A percentile compares a stretch with the other conserved stretches of the same genome.
Conservation (phyloP, 2,329 filamentous ascomycete genomes). For the Colletotrichum sp. region DNA sequence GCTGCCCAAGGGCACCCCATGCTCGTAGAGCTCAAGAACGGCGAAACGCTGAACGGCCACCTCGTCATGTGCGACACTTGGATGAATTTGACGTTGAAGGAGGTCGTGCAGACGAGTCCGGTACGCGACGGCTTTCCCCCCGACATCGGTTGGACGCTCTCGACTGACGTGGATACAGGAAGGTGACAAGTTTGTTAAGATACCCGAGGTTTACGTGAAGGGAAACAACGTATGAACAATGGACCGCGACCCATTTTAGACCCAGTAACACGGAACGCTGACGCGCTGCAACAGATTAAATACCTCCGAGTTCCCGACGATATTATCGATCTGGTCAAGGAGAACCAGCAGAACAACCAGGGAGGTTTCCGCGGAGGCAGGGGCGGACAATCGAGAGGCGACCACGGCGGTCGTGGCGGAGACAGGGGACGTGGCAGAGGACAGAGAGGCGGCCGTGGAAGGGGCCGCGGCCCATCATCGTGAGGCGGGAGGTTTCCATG, state of each 20-base stretch:
- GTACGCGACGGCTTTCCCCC: slow-evolving; percentile 42
- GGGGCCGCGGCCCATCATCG: slow-evolving; percentile 15
- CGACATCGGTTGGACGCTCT: not conserved
- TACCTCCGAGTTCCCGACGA: slow-evolving; percentile 96
- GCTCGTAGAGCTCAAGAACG: slow-evolving; percentile 96
- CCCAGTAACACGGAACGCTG: not conserved
- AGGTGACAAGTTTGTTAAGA: slow-evolving; percentile 89
- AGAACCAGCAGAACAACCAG: slow-evolving; percentile 80
- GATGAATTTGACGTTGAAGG: slow-evolving; percentile 98
- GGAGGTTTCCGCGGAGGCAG: slow-evolving; percentile 69
- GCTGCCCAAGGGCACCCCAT: slow-evolving; percentile 97
- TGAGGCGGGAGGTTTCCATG: not conserved
- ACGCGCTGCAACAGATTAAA: slow-evolving; percentile 78
- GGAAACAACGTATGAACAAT: slow-evolving; percentile 85
- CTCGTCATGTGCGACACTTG: slow-evolving; percentile 97
- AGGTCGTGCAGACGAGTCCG: slow-evolving; percentile 94
- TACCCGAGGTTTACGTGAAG: slow-evolving; percentile 95
- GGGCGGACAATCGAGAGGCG: slow-evolving; percentile 62
- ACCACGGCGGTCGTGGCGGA: slow-evolving; percentile 62
- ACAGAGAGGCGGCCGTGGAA: slow-evolving; percentile 14
- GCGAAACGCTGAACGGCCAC: slow-evolving; percentile 96
- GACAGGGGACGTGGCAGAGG: slow-evolving; percentile 61
- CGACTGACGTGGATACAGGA: slow-evolving; percentile 59
- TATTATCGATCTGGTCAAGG: slow-evolving; percentile 92
- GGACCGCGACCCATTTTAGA: too few relatives aligned